Conservation (phyloP, 768 basidiomycete genomes). For the Trametes cinnabarina region DNA sequence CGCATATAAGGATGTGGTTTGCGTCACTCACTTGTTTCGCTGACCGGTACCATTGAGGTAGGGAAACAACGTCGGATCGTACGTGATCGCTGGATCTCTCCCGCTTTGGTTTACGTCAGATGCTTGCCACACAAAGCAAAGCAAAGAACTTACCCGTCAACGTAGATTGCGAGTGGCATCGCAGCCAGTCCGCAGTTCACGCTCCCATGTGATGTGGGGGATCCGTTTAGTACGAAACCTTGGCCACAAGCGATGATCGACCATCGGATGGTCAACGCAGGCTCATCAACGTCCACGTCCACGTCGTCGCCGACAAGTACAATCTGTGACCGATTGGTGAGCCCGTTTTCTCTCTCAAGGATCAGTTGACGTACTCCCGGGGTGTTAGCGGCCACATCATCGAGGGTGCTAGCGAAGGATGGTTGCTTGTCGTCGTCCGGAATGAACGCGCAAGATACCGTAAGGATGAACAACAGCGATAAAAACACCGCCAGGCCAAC, state of each 20-base stretch:
- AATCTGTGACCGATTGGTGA: slow-evolving; percentile 36
- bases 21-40: slow-evolving; percentile 40
- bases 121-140: too few relatives aligned
- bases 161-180: slow-evolving; percentile 42
- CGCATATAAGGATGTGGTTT: neutral
- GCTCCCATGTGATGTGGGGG: slow-evolving; percentile 46
- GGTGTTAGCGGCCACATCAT: slow-evolving; percentile 38
- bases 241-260: slow-evolving; percentile 52
- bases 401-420: slow-evolving; percentile 39
- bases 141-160: slow-evolving; percentile 43
- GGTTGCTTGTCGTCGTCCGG: slow-evolving; percentile 45
- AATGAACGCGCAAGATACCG: slow-evolving; percentile 49
- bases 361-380: slow-evolving; percentile 43
- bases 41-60: slow-evolving; percentile 39
- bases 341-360: neutral
- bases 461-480: slow-evolving; percentile 48
- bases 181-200: slow-evolving; percentile 46
- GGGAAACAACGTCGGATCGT: slow-evolving; percentile 49
- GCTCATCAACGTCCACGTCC: slow-evolving; percentile 59
- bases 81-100: slow-evolving; percentile 37
- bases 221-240: slow-evolving; percentile 43
- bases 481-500: slow-evolving; percentile 40
- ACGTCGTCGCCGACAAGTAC: slow-evolving; percentile 56
- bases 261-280: slow-evolving; percentile 55
- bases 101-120: slow-evolving; percentile 28